A percentile compares a stretch with the other conserved stretches of the same genome.
Conservation (phyloP, 768 basidiomycete species). For the Leccinum rimulosum region DNA sequence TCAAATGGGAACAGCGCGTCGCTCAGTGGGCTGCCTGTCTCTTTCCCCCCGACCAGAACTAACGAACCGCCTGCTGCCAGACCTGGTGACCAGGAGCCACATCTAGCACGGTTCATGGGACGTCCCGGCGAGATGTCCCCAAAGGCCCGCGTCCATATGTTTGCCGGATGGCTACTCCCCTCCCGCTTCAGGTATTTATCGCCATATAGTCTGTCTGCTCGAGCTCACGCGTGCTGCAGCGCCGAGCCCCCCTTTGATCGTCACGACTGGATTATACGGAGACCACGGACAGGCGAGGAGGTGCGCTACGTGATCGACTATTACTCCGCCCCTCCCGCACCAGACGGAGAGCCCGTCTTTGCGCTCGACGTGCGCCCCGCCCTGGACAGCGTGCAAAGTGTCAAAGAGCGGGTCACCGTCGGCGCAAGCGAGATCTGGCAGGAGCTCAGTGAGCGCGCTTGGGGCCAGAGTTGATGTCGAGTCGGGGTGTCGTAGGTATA, state of each 20-base stretch:
- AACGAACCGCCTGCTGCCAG: constrained; percentile 35
- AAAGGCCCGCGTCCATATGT: constrained; percentile 84
- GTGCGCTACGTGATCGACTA: constrained; percentile 98
- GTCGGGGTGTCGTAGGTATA: constrained; percentile 5
- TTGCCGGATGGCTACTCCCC: constrained; percentile 88
- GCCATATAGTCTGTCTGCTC: not conserved
- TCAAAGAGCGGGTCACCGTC: constrained; percentile 68
- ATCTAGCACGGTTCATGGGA: constrained; percentile 84
- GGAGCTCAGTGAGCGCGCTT: constrained; percentile 31
- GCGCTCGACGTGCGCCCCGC: constrained; percentile 95
- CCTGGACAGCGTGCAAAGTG: constrained; percentile 76
- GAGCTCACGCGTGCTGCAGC: constrained; percentile 41
- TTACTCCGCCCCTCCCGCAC: constrained; percentile 87
- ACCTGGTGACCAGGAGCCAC: constrained; percentile 52
- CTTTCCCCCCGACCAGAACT: not conserved
- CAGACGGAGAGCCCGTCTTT: constrained; percentile 93
- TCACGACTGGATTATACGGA: constrained; percentile 94
- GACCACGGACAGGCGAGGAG: constrained; percentile 74
- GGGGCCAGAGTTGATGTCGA: constrained; percentile 19
- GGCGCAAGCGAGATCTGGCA: constrained; percentile 71
- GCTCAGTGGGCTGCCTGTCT: constrained; percentile 20
- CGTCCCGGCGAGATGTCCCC: constrained; percentile 92
- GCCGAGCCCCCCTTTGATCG: constrained; percentile 94
- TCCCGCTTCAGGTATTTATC: constrained; percentile 79
- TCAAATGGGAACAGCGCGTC: constrained; percentile 83